Evolutionary conservation across 1,284 basidiomycete species (phyloP), one percentile per base, ranked within the genome.

Genomic region (Kwoniella shivajii): DNA sequence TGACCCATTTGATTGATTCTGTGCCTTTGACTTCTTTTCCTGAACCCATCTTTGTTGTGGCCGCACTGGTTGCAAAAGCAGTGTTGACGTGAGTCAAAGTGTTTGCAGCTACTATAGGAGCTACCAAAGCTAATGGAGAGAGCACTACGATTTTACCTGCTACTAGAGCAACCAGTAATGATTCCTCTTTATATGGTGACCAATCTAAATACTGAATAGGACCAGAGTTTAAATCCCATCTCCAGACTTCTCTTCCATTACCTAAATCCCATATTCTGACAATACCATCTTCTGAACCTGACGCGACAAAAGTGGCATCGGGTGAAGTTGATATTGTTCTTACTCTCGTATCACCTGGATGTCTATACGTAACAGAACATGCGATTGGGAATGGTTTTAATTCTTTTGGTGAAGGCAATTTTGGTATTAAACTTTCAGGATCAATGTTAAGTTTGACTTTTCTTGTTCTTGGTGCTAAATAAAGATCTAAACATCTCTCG

Each of bases 341-440:
- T 38, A 88, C 88, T 26, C 89, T 84, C 13, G 81, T 79, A 38
- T 76, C 74, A 39, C 84, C 82, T 1, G 84, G 81, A 74, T 79
- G 94, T 18, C 80, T 69, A 67, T 92, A 88, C 63, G 82, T 82
- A 48, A 98, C 82, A 43, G 87, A 86, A 59, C 83, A 84, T 67
- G 92, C 90, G 57, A 85, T 90, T 2, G 96, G 96, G 88, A 98
- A 99, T 2, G 96, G 96, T 57, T 88, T 86, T 51, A 99, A 81
- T 71, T 92, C 95, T 70, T 82, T 88, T 16, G 95, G 94, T 63
- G 88, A 89, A 0, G 96, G 96, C n/a, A 99, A 82, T 79, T 97
- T 94, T 38, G 96, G 96, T 49, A 99, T 87, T 26, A 99, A 82
- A 57, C 87, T 88, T 65, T 89, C 86, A 0, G 96, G 92, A 72